A percentile compares a stretch with the other conserved stretches of the same genome.
Evolutionary conservation across 2,329 filamentous ascomycete species (phyloP).

Genomic region (Aureobasidium pullulans): DNA sequence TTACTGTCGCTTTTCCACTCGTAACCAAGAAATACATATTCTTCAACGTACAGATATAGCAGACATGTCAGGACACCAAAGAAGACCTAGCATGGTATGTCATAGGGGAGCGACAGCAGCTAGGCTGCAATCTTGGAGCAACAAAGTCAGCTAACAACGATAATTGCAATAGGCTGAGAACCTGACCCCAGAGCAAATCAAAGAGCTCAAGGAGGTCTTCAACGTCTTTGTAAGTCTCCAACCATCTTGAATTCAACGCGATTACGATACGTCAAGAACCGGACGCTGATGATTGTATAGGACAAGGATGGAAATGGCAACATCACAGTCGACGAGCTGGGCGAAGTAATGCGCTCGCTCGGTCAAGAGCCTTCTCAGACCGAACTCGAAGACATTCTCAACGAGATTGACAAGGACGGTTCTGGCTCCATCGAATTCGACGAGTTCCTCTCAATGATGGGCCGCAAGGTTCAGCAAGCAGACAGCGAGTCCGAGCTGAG

Average conservation of each 20-base stretch:
- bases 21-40: not conserved
- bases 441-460: conserved; percentile 10
- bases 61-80: conserved; percentile 5
- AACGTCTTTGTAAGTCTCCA: conserved; percentile 8
- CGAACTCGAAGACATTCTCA: conserved; percentile 12
- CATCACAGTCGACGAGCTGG: conserved; percentile 13
- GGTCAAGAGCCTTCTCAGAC: conserved; percentile 8
- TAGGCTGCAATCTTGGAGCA: not conserved
- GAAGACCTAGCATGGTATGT: conserved; percentile 12
- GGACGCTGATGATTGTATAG: not conserved
- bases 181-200: conserved; percentile 8
- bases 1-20: not conserved
- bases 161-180: not conserved
- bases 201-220: conserved; percentile 13
- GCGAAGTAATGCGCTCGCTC: conserved; percentile 13
- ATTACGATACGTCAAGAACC: not conserved
- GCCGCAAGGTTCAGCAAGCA: conserved; percentile 10
- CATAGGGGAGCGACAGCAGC: not conserved
- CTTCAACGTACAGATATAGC: not conserved
- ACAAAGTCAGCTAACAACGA: not conserved
- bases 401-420: conserved; percentile 11
- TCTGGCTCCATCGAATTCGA: conserved; percentile 11
- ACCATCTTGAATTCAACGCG: not conserved
- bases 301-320: conserved; percentile 14
- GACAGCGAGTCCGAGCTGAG: conserved; percentile 10